These are phyloP conservation scores for Eucalyptus victrix DNA, from an alignment of 345 rosid species.

Conservation along the genomic window DNA sequence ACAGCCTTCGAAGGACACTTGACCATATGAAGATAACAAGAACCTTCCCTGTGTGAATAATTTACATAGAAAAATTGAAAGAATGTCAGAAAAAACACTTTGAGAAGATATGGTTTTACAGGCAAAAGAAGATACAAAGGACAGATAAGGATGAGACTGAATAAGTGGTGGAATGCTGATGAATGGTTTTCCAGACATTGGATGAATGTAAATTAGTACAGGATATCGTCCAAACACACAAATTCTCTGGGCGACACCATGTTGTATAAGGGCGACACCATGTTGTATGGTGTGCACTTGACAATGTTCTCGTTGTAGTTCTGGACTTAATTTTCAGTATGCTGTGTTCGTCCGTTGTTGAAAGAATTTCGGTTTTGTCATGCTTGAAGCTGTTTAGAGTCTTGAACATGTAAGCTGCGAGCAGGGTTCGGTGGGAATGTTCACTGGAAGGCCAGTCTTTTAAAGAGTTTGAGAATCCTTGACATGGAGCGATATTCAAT, in stretches of 20 bases:
- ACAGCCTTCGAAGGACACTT: slow-evolving; percentile 69
- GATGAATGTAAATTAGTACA: background rate
- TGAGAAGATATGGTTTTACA: background rate
- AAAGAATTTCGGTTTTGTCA: background rate
- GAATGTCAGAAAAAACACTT: background rate
- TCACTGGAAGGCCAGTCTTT: too few species aligned
- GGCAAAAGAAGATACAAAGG: background rate
- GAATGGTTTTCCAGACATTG: background rate
- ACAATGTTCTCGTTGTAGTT: background rate
- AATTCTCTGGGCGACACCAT: background rate
- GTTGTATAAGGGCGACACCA: background rate
- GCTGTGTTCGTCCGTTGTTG: background rate
- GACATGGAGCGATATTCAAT: too few species aligned
- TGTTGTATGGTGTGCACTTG: background rate
- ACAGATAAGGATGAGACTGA: background rate
- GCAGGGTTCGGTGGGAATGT: background rate
- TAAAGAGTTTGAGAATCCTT: too few species aligned
- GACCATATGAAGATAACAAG: slow-evolving; percentile 82
- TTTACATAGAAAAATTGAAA: background rate
- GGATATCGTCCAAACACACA: background rate
- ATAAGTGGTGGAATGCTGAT: background rate
- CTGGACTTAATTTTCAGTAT: background rate
- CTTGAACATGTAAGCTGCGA: background rate
- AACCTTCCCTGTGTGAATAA: slow-evolving; percentile 46
- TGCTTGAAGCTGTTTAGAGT: background rate